Base-by-base conservation (phyloP, 495 filamentous ascomycete genomes). In the Penicillium macrosclerotiorum region DNA sequence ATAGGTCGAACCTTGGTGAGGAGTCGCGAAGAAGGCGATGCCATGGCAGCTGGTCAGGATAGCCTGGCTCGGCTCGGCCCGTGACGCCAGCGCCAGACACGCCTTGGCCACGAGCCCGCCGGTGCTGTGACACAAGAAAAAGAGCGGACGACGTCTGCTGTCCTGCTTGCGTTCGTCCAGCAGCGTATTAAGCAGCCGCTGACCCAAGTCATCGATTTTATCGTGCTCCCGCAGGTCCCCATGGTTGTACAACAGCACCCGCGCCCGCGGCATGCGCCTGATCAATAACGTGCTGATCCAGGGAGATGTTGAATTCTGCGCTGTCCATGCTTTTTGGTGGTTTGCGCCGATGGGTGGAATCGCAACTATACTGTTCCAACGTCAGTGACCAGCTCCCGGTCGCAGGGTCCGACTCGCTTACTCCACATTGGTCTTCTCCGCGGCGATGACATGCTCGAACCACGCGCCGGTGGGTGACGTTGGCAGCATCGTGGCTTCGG, bases 91-190 rank as follows among this genome's bases (percentile, higher is more conserved):
- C 3, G 75, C 65, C n/a, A 83, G 54, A n/a, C 77, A 78, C 16
- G 64, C 54, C 59, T 83, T 85, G 4, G 68, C 78, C 2, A 83
- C 78, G 37, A 83, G 60, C 3, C 82, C 83, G 5, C 83, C 81
- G 5, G 84, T 81, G 49, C 82, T 84, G 37, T 85, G 83, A 23
- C 74, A 83, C 16, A 86, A 69, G 52, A 85, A 83, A 50, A 85
- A 78, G 1, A 86, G 56, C 1, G 80, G 82, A 1, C 81, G 65
- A 14, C 55, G 54, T 12, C 45, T 39, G 14, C 50, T 60, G 24
- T 45, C 45, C 33, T 51, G 14, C 56, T 48, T 43, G 53, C 75
- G 55, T 37, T 71, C 68, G 37, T 65, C 55, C 1, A 57, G 54
- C 1, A 82, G 47, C 20, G 71, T 64, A 7, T 76, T 67, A 5